These are phyloP conservation scores for Lasiodiplodia theobromae DNA, from an alignment of 2,329 filamentous ascomycete species.

Conservation along the genomic window DNA sequence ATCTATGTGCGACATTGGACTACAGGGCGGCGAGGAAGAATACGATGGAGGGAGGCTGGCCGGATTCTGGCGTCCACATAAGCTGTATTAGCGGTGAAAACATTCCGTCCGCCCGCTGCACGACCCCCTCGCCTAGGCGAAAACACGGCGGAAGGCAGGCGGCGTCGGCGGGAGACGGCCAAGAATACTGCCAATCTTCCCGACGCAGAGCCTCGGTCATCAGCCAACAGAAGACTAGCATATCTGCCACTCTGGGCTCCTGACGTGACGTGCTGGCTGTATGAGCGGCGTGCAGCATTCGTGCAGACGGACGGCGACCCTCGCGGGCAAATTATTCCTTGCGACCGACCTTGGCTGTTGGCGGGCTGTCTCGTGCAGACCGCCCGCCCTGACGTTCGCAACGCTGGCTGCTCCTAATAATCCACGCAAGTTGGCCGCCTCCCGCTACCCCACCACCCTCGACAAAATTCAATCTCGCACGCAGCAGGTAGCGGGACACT, in stretches of 20 bases:
- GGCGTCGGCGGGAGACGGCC: constrained; percentile 4
- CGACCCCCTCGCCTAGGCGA: constrained; percentile 11
- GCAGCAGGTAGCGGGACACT: constrained; percentile 49
- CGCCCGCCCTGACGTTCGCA: constrained; percentile 45
- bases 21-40: constrained; percentile 1
- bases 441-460: constrained; percentile 47
- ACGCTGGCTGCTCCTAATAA: constrained; percentile 48
- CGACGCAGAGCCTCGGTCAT: constrained; percentile 28
- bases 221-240: constrained; percentile 12
- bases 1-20: neutral
- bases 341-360: constrained; percentile 33
- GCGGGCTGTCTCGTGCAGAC: constrained; percentile 45
- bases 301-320: constrained; percentile 25
- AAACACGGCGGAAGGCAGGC: constrained; percentile 20
- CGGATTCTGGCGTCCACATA: constrained; percentile 56
- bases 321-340: constrained; percentile 29
- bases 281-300: constrained; percentile 22
- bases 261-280: constrained; percentile 21
- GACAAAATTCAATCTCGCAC: constrained; percentile 51
- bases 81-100: constrained; percentile 48
- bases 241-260: constrained; percentile 15
- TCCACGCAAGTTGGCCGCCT: constrained; percentile 40
- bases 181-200: neutral
- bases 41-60: constrained; percentile 35
- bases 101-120: constrained; percentile 16